Evolutionary conservation across 2,329 filamentous ascomycete species (phyloP).

Genomic region (Colletotrichum sp.): DNA sequence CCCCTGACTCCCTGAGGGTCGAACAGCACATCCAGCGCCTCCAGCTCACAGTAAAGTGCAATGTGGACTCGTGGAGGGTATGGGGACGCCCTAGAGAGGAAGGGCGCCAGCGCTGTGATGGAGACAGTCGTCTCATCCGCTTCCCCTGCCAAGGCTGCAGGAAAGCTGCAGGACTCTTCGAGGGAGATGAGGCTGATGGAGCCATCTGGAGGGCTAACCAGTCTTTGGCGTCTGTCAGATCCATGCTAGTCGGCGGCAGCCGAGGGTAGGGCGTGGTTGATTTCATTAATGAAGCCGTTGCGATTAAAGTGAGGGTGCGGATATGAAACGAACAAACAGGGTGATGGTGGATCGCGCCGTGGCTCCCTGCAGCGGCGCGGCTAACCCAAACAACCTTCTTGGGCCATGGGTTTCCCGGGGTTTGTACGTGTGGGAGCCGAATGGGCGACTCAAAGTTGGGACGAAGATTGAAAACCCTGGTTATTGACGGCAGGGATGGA

Average conservation of each 20-base stretch:
- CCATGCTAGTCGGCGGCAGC: constrained; percentile 15
- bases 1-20: neutral
- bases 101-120: neutral
- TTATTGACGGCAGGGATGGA: neutral
- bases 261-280: neutral
- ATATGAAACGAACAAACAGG: constrained; percentile 14
- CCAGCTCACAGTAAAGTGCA: neutral
- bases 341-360: neutral
- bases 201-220: neutral
- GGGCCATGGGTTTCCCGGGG: constrained; percentile 1
- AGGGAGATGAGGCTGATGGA: constrained; percentile 16
- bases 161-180: neutral
- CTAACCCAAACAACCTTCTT: constrained; percentile 17
- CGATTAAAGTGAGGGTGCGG: constrained; percentile 11
- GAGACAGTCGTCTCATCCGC: constrained; percentile 12
- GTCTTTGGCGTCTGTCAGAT: neutral
- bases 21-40: neutral
- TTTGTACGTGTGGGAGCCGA: neutral
- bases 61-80: neutral
- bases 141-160: constrained; percentile 17
- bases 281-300: constrained; percentile 18
- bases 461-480: neutral
- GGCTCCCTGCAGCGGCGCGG: constrained; percentile 15
- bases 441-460: neutral
- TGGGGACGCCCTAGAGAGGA: neutral